Evolutionary conservation across 2,329 filamentous ascomycete genomes (phyloP).

Genomic region (Fusarium austroafricanum): DNA sequence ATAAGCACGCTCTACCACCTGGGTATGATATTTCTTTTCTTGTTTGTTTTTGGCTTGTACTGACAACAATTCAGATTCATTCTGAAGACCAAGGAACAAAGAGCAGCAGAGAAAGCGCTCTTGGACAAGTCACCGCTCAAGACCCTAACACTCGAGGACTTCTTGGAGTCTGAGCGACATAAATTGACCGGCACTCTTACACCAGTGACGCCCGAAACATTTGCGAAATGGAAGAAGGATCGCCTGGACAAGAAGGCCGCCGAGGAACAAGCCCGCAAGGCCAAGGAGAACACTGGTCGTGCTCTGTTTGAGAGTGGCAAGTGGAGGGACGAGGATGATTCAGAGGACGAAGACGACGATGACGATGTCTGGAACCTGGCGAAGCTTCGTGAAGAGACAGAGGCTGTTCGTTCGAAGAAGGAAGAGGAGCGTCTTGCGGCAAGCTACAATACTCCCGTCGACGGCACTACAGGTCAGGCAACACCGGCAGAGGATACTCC

Average conservation of each 20-base stretch:
- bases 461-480: conserved; percentile 22
- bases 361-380: conserved; percentile 80
- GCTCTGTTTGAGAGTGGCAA: conserved; percentile 97
- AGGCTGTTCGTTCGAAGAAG: conserved; percentile 76
- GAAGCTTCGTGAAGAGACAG: conserved; percentile 85
- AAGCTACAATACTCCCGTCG: conserved; percentile 45
- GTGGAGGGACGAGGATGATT: conserved; percentile 78
- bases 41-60: conserved; percentile 10
- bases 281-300: conserved; percentile 95
- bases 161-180: conserved; percentile 94
- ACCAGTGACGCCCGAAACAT: conserved; percentile 90
- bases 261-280: conserved; percentile 87
- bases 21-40: conserved; percentile 71
- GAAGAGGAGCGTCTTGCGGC: conserved; percentile 76
- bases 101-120: conserved; percentile 92
- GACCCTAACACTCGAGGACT: conserved; percentile 96
- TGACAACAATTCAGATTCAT: conserved; percentile 74
- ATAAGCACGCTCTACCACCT: conserved; percentile 92
- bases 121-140: conserved; percentile 96
- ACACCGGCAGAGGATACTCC: conserved; percentile 33
- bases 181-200: conserved; percentile 93
- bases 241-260: conserved; percentile 95
- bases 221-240: conserved; percentile 97
- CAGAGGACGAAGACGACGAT: conserved; percentile 70
- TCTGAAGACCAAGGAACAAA: conserved; percentile 97